phyloP scores from a whole-genome alignment of 257 asterid genomes.

The Cynanchum wilfordii region DNA sequence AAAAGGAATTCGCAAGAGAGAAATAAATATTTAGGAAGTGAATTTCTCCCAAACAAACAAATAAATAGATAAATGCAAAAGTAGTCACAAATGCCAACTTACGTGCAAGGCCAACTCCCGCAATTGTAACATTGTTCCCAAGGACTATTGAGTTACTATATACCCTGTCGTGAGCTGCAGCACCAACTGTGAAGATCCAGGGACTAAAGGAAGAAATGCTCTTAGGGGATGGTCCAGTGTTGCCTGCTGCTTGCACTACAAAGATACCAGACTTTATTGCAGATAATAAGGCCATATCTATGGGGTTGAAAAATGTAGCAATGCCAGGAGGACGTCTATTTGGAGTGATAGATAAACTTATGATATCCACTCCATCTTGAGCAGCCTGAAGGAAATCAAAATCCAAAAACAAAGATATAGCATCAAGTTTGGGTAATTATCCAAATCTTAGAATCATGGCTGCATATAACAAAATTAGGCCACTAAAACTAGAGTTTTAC shows the following conservation, averaged over 20 bases:
- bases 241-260: slow-evolving; percentile 97
- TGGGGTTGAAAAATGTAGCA: slow-evolving; percentile 95
- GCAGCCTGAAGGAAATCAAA: slow-evolving; percentile 64
- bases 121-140: slow-evolving; percentile 75
- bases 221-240: slow-evolving; percentile 95
- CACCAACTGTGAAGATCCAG: slow-evolving; percentile 95
- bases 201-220: slow-evolving; percentile 93
- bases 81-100: slow-evolving; percentile 31
- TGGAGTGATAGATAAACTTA: slow-evolving; percentile 94
- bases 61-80: background rate
- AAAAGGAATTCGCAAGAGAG: background rate
- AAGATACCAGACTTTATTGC: slow-evolving; percentile 82
- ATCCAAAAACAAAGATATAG: background rate
- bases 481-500: background rate
- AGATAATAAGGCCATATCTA: slow-evolving; percentile 94
- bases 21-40: background rate
- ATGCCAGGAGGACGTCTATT: slow-evolving; percentile 97
- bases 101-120: slow-evolving; percentile 99
- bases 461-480: background rate
- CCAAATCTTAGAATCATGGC: background rate
- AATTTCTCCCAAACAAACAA: background rate
- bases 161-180: slow-evolving; percentile 84
- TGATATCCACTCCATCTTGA: slow-evolving; percentile 87
- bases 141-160: slow-evolving; percentile 78
- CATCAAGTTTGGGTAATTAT: background rate